Evolutionary conservation across 768 basidiomycete species (phyloP), one percentile per base, ranked within the genome.

Genomic region (Rossbeevera mucosa): DNA sequence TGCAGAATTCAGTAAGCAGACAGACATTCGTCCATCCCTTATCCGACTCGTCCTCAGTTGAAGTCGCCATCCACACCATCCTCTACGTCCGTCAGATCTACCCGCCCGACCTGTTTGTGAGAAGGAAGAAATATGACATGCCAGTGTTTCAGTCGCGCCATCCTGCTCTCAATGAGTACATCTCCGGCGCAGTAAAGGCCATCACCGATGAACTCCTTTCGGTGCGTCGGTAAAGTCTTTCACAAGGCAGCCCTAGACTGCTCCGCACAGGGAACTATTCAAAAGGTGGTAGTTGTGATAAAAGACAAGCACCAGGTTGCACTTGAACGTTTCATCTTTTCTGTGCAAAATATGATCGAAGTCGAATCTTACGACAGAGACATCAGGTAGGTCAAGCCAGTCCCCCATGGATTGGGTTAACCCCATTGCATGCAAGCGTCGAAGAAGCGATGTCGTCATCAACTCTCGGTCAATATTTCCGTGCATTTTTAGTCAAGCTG

Each of bases 111-210:
- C 76, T 96, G 18, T 98, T 98, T 65, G 77, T 88, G 33, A 80
- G 92, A 38, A 79, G 90, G 51, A 88, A 88, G 72, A 94, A 93
- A 66, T 96, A 94, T 67, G 84, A 91, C 54, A 87, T 87, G 0
- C 88, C 91, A 0, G 91, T 95, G 9, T 97, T 84, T 64, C 93
- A 96, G 71, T 92, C 91, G 4, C 83, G 94, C n/a, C 91, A 94
- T 65, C 93, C 94, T 2, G 80, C 81, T 38, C 74, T 98, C 48
- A 88, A 90, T 57, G 83, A 87, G 42, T 98, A 96, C 65, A 86
- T 98, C 51, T 81, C 90, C n/a, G 88, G 88, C 18, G 87, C 91
- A 2, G 77, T 93, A 52, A 86, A 86, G 62, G 86, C 90, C n/a
- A 69, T 94, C 25, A 76, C 79, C 18, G 88, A 90, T 43, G 92